These are phyloP conservation scores for Fusarium sp. DNA, from an alignment of 2,329 filamentous ascomycete genomes.

Conservation along the genomic window DNA sequence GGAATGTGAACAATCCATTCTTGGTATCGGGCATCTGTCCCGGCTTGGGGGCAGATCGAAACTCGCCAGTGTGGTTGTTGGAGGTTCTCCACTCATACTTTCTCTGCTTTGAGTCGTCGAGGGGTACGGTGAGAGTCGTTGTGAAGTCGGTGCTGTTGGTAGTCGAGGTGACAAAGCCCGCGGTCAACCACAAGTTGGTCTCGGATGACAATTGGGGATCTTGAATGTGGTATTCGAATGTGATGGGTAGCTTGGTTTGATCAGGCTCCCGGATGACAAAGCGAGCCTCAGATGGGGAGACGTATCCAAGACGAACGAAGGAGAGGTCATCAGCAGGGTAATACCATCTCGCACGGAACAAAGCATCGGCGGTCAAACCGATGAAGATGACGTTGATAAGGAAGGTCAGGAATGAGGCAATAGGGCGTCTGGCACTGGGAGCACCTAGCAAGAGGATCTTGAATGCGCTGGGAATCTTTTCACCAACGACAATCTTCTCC, in stretches of 20 bases:
- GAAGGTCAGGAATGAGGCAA: slow-evolving; percentile 76
- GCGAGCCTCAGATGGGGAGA: slow-evolving; percentile 83
- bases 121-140: slow-evolving; percentile 72
- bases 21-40: slow-evolving; percentile 71
- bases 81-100: slow-evolving; percentile 87
- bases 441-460: slow-evolving; percentile 80
- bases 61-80: slow-evolving; percentile 87
- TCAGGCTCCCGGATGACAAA: slow-evolving; percentile 89
- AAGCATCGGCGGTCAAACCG: slow-evolving; percentile 78
- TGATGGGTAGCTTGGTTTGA: slow-evolving; percentile 78
- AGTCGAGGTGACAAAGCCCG: slow-evolving; percentile 73
- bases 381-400: slow-evolving; percentile 78
- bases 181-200: slow-evolving; percentile 73
- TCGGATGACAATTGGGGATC: slow-evolving; percentile 65
- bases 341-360: slow-evolving; percentile 78
- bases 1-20: slow-evolving; percentile 84
- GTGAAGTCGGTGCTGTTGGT: slow-evolving; percentile 88
- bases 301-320: slow-evolving; percentile 88
- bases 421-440: slow-evolving; percentile 76
- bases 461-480: slow-evolving; percentile 67
- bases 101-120: slow-evolving; percentile 75
- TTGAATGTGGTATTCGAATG: slow-evolving; percentile 72
- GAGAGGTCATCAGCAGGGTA: slow-evolving; percentile 81
- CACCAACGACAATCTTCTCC: slow-evolving; percentile 71
- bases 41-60: slow-evolving; percentile 79